Evolutionary conservation across 495 filamentous ascomycete species (phyloP).

Genomic region (Tuber borchii): DNA sequence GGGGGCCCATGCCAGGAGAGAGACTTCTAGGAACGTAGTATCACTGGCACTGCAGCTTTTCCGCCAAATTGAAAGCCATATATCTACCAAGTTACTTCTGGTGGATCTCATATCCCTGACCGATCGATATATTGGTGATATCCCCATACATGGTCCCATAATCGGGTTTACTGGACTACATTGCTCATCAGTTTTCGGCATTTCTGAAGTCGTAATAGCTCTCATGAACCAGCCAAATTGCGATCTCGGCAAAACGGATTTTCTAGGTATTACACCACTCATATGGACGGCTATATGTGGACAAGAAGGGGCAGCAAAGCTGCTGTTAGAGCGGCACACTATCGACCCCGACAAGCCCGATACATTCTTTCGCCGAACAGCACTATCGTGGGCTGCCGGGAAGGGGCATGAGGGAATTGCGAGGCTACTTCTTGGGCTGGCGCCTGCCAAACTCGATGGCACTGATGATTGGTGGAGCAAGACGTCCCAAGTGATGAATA

Average conservation of each 20-base stretch:
- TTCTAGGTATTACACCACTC: neutral
- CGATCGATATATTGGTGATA: neutral
- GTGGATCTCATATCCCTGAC: neutral
- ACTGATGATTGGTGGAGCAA: neutral
- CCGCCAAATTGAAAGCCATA: neutral
- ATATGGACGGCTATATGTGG: neutral
- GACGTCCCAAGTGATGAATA: neutral
- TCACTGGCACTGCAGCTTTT: neutral
- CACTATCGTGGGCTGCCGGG: neutral
- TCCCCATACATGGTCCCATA: neutral
- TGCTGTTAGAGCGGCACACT: neutral
- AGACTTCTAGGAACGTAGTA: neutral
- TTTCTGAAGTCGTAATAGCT: neutral
- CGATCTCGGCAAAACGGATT: neutral
- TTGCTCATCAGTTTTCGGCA: neutral
- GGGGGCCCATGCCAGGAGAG: neutral
- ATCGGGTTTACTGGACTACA: neutral
- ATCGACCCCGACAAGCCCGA: neutral
- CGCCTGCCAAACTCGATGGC: neutral
- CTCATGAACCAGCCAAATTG: neutral
- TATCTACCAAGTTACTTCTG: neutral
- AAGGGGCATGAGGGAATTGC: too few relatives aligned
- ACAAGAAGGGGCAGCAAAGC: neutral
- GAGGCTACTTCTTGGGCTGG: neutral
- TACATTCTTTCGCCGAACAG: neutral